Evolutionary conservation across 2,329 filamentous ascomycete genomes (phyloP), one percentile per base, ranked within the genome.

Genomic region (Paecilomyces fulvus): DNA sequence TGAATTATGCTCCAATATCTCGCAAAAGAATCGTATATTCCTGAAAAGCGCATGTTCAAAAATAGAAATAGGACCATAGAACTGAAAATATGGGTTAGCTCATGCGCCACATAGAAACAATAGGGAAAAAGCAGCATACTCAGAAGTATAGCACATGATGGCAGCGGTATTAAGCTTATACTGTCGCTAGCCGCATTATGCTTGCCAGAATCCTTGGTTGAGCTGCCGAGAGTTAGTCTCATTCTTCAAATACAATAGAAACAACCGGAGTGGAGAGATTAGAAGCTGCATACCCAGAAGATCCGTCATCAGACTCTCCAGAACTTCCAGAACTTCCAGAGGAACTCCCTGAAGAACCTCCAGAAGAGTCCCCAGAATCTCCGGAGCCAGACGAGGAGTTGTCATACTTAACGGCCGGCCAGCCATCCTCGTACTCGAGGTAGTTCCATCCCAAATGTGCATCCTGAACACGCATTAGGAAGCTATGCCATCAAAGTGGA

Each of bases 391-490:
- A 21, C 62, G 14, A 17, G 17, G 37, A n/a, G n/a, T 17, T 17
- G 11, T 37, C 33, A 43, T 17, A 43, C 37, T 43, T 43, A 43
- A 17, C 37, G 6, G 66, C 60, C 0, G 72, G 72, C 72, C 72
- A 75, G 9, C 72, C 72, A 51, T 72, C 62, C 8, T 66, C 54
- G 53, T 74, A 74, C 2, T 68, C 56, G n/a, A 75, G 60, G 28
- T 69, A 68, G 33, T 65, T 74, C 63, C 67, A 75, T 20, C 72
- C 72, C n/a, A 75, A 48, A 11, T 62, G 63, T 3, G 72, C 67
- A 51, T 73, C 61, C 71, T 74, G 49, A 28, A 31, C 14, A 51
- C 30, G 43, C 17, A 20, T 54, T 20, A 57, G 49, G 28, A 23
- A 51, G 31, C 0, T 33, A 17, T 11, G 20, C 46, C 28, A 48